Evolutionary conservation across 106 monocot species (phyloP).

Genomic region (Apostasia shenzhenica): DNA sequence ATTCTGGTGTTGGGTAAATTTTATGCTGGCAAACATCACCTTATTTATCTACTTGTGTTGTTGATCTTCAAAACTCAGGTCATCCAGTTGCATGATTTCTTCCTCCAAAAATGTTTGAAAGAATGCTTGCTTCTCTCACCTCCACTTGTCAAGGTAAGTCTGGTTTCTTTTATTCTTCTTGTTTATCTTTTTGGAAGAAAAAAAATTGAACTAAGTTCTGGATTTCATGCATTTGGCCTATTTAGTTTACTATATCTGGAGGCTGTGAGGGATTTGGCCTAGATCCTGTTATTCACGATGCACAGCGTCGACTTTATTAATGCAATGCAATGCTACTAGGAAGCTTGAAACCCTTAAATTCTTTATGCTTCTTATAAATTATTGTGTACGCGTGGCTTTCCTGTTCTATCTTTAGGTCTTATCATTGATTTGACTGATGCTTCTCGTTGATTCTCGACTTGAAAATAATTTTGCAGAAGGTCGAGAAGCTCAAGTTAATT

Average conservation of each 20-base stretch:
- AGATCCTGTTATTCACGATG: too few species aligned
- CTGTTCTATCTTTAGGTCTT: neutral
- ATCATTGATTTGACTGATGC: neutral
- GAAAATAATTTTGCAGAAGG: slow-evolving; percentile 43
- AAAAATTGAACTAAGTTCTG: too few species aligned
- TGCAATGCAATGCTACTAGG: neutral
- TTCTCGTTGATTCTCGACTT: too few species aligned
- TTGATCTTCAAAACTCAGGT: slow-evolving; percentile 41
- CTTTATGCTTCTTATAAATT: neutral
- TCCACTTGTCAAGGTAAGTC: slow-evolving; percentile 68
- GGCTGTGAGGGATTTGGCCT: too few species aligned
- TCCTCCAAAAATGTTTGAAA: slow-evolving; percentile 92
- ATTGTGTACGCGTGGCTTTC: neutral
- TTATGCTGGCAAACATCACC: neutral
- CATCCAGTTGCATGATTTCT: slow-evolving; percentile 87
- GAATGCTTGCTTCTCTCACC: slow-evolving; percentile 92
- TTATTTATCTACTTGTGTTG: neutral
- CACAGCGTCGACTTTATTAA: too few species aligned
- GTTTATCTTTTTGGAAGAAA: too few species aligned
- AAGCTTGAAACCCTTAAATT: neutral
- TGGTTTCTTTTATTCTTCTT: neutral
- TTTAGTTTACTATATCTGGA: too few species aligned
- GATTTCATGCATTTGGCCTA: too few species aligned
- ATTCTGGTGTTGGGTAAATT: slow-evolving; percentile 1
- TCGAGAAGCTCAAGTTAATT: slow-evolving; percentile 87